Evolutionary conservation across 106 monocot genomes (phyloP).

Genomic region (Dendrobium catenatum): DNA sequence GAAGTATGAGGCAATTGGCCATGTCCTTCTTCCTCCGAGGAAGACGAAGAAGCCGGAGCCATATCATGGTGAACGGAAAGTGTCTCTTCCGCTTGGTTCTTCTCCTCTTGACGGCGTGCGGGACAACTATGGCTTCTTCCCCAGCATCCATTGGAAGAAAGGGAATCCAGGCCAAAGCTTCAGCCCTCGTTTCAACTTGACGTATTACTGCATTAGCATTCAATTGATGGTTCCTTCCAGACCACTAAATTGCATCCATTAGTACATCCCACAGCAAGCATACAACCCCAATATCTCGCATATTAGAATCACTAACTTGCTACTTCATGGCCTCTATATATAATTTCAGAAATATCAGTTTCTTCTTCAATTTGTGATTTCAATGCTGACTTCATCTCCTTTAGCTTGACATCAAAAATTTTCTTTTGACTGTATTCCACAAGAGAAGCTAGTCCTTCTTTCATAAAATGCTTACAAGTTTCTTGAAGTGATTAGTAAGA

Average conservation of each 20-base stretch:
- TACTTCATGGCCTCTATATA: slow-evolving; percentile 56
- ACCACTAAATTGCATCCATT: slow-evolving; percentile 99
- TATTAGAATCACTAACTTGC: slow-evolving; percentile 57
- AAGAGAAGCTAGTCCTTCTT: slow-evolving; percentile 73
- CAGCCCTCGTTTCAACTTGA: slow-evolving; percentile 23
- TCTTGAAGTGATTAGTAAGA: too few species aligned
- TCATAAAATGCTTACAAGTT: slow-evolving; percentile 21
- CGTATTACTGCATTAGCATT: slow-evolving; percentile 88
- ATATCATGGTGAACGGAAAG: not conserved
- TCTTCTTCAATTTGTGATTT: slow-evolving; percentile 75
- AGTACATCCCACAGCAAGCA: slow-evolving; percentile 90
- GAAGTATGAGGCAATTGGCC: slow-evolving; percentile 70
- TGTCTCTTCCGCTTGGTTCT: slow-evolving; percentile 7
- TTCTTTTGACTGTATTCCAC: slow-evolving; percentile 95
- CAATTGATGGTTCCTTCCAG: slow-evolving; percentile 97
- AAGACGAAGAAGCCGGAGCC: slow-evolving; percentile 8
- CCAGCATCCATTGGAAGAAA: not conserved
- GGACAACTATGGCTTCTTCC: not conserved
- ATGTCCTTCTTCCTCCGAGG: slow-evolving; percentile 69
- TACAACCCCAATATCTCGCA: slow-evolving; percentile 84
- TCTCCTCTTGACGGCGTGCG: not conserved
- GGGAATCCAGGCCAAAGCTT: not conserved
- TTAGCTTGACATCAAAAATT: slow-evolving; percentile 86
- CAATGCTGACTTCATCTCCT: slow-evolving; percentile 79
- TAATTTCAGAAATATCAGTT: slow-evolving; percentile 71